Evolutionary conservation across 768 basidiomycete species (phyloP), one percentile per base, ranked within the genome.

Genomic region (Cystofilobasidium capitatum): DNA sequence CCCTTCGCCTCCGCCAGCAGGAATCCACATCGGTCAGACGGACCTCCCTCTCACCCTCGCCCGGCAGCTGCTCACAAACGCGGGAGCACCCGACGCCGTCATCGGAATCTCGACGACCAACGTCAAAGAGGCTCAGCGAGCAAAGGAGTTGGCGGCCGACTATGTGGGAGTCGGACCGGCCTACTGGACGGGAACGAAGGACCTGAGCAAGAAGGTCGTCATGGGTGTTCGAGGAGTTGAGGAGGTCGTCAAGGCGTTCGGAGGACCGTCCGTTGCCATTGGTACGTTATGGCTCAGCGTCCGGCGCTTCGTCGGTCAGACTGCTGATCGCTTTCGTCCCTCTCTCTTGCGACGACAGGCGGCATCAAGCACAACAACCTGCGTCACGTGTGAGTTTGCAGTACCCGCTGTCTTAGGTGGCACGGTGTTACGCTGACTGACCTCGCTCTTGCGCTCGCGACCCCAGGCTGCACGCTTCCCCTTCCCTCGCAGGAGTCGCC

Each of bases 121-220:
- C 29, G 70, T 82, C 16, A 81, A 82, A 12, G 86, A 96, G 63
- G 83, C 88, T 36, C 77, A 77, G 49, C 75, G 78, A 37, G 91
- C 91, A 0, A 75, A 86, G 10, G 76, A 74, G n/a, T 61, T 80
- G 64, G 82, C 84, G 1, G 89, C 81, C 0, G 90, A 96, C 75
- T 96, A 93, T 73, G 80, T 96, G 54, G 91, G 93, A 1, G 84
- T 96, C 35, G 92, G 92, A 8, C 82, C 93, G 0, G 83, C 91
- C 2, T 94, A 86, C 83, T 79, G 80, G 7, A 97, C 92, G 0
- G 79, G 80, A 57, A 91, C 88, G 36, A 97, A 97, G 59, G 76
- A 77, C 69, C 49, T 76, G 75, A 81, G 89, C 67, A 84, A 79
- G 49, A 82, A 83, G 7, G 75, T 49, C 3, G 57, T 84, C 9